A percentile compares a stretch with the other conserved stretches of the same genome.
These are phyloP conservation scores for Heritiera fomes DNA, from an alignment of 345 rosid species.

Conservation along the genomic window DNA sequence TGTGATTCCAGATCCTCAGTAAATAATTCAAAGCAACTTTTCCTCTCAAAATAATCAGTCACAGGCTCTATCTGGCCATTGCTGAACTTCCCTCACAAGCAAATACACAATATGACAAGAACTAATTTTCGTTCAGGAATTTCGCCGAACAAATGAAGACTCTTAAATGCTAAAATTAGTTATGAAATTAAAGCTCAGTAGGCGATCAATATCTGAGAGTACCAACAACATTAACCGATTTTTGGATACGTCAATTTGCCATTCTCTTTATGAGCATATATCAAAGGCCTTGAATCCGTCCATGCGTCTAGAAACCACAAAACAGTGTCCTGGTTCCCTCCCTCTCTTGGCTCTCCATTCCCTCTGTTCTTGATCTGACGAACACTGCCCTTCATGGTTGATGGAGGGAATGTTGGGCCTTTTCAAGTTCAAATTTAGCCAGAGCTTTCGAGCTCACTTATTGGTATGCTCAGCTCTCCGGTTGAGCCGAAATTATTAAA, in stretches of 20 bases:
- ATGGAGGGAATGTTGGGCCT: neutral
- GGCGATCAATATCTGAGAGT: neutral
- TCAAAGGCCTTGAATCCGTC: neutral
- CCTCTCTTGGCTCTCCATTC: neutral
- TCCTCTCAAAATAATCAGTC: neutral
- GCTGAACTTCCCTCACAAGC: neutral
- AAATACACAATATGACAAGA: neutral
- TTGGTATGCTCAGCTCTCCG: neutral
- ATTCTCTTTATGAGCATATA: neutral
- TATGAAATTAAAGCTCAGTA: neutral
- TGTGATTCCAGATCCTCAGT: slow-evolving; percentile 1
- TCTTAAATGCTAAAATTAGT: neutral
- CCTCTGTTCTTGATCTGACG: neutral
- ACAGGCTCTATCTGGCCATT: neutral
- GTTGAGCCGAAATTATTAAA: neutral
- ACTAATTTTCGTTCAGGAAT: slow-evolving; percentile 18
- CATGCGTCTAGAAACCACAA: neutral
- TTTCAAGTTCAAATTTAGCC: neutral
- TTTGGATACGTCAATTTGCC: neutral
- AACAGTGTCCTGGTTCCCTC: neutral
- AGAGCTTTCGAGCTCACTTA: neutral
- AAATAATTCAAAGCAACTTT: neutral
- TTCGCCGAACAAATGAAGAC: slow-evolving; percentile 27
- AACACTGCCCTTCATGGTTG: neutral
- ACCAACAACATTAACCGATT: neutral